Evolutionary conservation across 306 rosid genomes (phyloP), one percentile per base, ranked within the genome.

Genomic region (Erythrophleum fordii): DNA sequence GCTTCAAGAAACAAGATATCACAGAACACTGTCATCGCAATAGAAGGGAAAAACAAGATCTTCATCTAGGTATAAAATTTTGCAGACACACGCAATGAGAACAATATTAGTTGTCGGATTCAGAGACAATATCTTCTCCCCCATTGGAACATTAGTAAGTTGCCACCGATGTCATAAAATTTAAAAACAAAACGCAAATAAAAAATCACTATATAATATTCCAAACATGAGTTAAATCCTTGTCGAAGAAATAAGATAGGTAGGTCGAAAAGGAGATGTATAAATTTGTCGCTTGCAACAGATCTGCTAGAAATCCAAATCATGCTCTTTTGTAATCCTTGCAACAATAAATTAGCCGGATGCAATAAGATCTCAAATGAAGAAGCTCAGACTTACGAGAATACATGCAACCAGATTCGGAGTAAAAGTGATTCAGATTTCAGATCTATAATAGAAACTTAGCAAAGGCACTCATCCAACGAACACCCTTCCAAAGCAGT

Each of bases 291-390:
- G 9, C 29, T n/a, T n/a, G 29, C 72, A 66, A 39, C 26, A 66
- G 49, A 66, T 66, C 48, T n/a, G 49, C 49, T 11, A 66, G 72
- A 66, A 66, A 66, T 66, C 49, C 49, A 66, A 66, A 66, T 4
- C 25, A 37, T 3, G 25, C 6, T 18, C 11, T 7, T 18, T 37
- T 10, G 71, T 18, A n/a, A 18, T 5, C 72, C 72, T 3, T 18
- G 14, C 20, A 39, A 39, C 72, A 39, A 66, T n/a, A n/a, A 39
- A n/a, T n/a, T 4, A 9, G 11, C 48, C 23, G 18, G 48, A 65
- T 4, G 34, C 48, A 20, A 20, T 35, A 34, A 35, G 70, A 64
- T 64, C 25, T 9, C 25, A 64, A 17, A 1, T 4, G 72, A 66
- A 35, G 16, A 1, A 39, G 25, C 29, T 1, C 28, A 9, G 49